Conservation (phyloP, 2,329 filamentous ascomycete species). For the Eurotiales sp. region DNA sequence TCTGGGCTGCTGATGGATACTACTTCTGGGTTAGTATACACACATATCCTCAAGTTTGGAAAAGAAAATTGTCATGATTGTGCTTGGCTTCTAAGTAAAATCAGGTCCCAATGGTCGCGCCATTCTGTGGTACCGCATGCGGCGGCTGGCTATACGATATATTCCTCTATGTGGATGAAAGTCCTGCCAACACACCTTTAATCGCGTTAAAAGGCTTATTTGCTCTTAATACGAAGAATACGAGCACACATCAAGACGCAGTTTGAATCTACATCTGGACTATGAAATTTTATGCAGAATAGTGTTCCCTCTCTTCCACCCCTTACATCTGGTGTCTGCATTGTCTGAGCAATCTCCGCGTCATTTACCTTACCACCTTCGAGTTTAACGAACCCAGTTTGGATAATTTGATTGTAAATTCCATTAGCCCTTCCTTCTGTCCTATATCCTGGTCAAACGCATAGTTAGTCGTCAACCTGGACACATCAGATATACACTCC, state of each 20-base stretch:
- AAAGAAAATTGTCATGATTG: no score
- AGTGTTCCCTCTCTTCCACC: no score
- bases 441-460: no score
- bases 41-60: no score
- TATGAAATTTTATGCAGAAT: no score
- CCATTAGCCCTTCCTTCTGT: no score
- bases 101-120: slow-evolving; percentile 68
- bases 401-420: no score
- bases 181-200: slow-evolving; percentile 65
- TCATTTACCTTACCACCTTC: no score
- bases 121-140: slow-evolving; percentile 61
- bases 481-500: no score
- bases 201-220: slow-evolving; percentile 52
- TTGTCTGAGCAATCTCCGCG: neutral
- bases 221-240: neutral
- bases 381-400: no score
- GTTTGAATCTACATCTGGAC: neutral
- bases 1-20: slow-evolving; percentile 64
- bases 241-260: neutral
- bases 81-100: slow-evolving; percentile 5
- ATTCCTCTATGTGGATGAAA: slow-evolving; percentile 67
- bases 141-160: slow-evolving; percentile 66
- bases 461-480: no score
- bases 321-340: no score
- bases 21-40: slow-evolving; percentile 70